Evolutionary conservation across 345 rosid genomes (phyloP).

Genomic region (Mallotus nudiflorus): DNA sequence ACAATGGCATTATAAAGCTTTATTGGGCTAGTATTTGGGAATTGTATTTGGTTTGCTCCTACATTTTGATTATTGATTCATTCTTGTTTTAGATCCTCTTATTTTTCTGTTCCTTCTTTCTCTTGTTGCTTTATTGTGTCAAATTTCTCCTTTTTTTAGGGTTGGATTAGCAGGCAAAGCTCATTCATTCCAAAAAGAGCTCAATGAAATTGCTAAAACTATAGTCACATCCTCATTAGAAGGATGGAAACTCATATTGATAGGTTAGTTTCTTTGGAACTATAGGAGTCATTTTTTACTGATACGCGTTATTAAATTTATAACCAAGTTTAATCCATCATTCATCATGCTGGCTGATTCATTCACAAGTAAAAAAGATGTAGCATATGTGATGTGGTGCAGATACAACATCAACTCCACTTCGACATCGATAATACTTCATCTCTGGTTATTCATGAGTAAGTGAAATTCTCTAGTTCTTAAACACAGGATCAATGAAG

Average conservation of each 20-base stretch:
- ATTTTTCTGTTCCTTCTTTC: no score
- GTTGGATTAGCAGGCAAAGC: constrained; percentile 29
- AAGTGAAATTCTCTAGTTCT: constrained; percentile 19
- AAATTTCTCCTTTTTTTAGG: not conserved
- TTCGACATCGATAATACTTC: constrained; percentile 14
- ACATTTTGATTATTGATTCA: no score
- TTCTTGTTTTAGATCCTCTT: no score
- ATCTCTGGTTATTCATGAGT: constrained; percentile 24
- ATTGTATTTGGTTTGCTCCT: no score
- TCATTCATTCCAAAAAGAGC: constrained; percentile 25
- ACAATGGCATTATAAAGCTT: no score
- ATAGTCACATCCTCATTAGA: constrained; percentile 15
- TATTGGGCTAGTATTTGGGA: no score
- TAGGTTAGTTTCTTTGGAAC: not conserved
- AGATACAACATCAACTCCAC: constrained; percentile 21
- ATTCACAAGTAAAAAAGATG: not conserved
- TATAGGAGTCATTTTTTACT: no score
- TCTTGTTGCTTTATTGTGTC: no score
- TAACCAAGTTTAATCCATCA: not conserved
- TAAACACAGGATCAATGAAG: no score
- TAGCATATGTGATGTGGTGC: constrained; percentile 2
- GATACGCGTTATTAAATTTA: no score
- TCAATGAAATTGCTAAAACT: constrained; percentile 23
- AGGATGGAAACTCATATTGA: constrained; percentile 27
- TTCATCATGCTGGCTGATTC: not conserved